Base-by-base conservation (phyloP, 768 basidiomycete genomes). In the Cyclocybe cylindracea region DNA sequence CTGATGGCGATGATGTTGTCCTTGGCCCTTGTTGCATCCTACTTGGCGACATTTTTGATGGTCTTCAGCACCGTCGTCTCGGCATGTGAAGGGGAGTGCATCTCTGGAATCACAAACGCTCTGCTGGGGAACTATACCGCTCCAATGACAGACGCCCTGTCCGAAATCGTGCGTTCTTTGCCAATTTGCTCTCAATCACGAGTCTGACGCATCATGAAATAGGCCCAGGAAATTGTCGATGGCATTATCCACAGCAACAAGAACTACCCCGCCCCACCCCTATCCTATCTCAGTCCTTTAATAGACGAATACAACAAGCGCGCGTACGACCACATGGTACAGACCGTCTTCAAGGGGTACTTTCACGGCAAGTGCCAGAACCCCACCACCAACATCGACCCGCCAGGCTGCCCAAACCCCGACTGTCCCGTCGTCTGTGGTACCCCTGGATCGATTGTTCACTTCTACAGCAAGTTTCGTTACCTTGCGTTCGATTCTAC, bases 351-450 rank as follows among this genome's bases (percentile, higher is more conserved):
- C 56, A 82, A 83, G 5, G 62, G 68, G n/a, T 80, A 71, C 68
- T 91, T 91, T 65, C 89, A 91, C 56, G 89, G 89, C 50, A 91
- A 87, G 67, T 90, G 89, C 60, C 78, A 79, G 62, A 58, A 72
- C 18, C 59, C 60, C 29, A 38, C 29, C 6, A 70, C 79, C 39
- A 80, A 82, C 38, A 68, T 75, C 50, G 79, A 86, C 37, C 89
- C 88, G 11, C 46, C 69, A 2, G 89, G 89, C 18, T 91, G 89
- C 58, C 89, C 89, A 7, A 87, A 90, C 57, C 87, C 88, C 34
- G 82, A 90, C 61, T 91, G 89, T 63, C 81, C 86, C 16, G 79
- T 89, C 49, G 80, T 89, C 32, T 91, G 89, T 56, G 88, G 89
- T 61, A 91, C 89, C 5, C 87, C 89, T n/a, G 88, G 89, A 8